Evolutionary conservation across 2,329 filamentous ascomycete genomes (phyloP).

Genomic region (Davidsoniella australis): DNA sequence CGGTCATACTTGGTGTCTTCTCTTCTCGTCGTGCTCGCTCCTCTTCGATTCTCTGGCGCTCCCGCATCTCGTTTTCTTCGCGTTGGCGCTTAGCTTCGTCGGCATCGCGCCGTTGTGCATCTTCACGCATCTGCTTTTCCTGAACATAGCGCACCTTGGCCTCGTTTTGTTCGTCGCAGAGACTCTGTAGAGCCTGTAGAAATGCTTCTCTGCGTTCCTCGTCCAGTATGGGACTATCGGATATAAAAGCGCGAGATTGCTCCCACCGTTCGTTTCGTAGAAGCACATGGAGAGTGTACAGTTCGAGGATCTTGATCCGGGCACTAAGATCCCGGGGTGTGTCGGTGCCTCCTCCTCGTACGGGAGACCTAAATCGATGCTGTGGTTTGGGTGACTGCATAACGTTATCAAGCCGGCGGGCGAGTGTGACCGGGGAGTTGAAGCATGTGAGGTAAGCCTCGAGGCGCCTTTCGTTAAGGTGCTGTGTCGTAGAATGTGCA

Average conservation of each 20-base stretch:
- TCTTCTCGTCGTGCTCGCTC: constrained; percentile 33
- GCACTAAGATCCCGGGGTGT: constrained; percentile 73
- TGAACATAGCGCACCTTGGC: constrained; percentile 49
- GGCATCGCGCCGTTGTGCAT: constrained; percentile 36
- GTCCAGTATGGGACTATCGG: constrained; percentile 69
- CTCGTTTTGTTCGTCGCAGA: constrained; percentile 69
- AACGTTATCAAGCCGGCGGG: constrained; percentile 38
- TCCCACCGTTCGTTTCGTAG: constrained; percentile 91
- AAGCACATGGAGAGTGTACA: constrained; percentile 92
- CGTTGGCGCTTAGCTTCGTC: constrained; percentile 39
- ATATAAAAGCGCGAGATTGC: constrained; percentile 82
- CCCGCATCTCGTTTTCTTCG: constrained; percentile 41
- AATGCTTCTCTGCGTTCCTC: constrained; percentile 85
- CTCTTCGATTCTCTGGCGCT: constrained; percentile 35
- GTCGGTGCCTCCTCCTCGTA: constrained; percentile 48
- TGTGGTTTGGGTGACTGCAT: constrained; percentile 21
- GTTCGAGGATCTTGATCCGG: constrained; percentile 78
- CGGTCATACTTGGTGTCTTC: constrained; percentile 25
- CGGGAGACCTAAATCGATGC: constrained; percentile 27
- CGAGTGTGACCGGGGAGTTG: constrained; percentile 54
- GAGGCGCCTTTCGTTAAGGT: constrained; percentile 67
- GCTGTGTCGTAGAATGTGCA: constrained; percentile 73
- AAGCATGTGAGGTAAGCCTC: constrained; percentile 60
- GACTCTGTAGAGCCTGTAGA: constrained; percentile 62
- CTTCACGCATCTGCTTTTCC: constrained; percentile 38